Evolutionary conservation across 768 basidiomycete genomes (phyloP).

Genomic region (Russula earlei): DNA sequence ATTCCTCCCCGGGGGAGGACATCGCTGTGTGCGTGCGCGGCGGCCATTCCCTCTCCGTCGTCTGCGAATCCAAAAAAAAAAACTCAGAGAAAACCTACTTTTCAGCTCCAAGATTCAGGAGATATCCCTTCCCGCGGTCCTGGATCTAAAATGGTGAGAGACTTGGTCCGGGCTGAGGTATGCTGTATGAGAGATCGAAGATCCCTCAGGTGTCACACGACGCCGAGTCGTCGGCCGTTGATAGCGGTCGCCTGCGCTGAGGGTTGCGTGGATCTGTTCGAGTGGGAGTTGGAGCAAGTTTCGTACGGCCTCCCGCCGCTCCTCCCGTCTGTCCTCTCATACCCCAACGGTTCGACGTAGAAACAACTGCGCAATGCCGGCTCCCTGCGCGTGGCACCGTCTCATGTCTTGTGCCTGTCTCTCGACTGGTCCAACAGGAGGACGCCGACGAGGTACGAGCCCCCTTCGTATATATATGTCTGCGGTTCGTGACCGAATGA

Average conservation of each 20-base stretch:
- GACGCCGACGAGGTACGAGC: conserved; percentile 35
- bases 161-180: not conserved
- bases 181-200: not conserved
- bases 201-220: conserved; percentile 48
- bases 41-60: not conserved
- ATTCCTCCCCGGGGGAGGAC: conserved; percentile 18
- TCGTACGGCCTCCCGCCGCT: conserved; percentile 1
- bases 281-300: conserved; percentile 45
- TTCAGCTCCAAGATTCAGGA: conserved; percentile 51
- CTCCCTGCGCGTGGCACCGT: conserved; percentile 38
- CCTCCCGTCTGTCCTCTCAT: not conserved
- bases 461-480: not conserved
- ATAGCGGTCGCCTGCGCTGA: conserved; percentile 81
- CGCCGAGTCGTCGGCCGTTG: conserved; percentile 32
- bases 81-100: not conserved
- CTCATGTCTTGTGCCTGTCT: conserved; percentile 72
- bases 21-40: conserved; percentile 28
- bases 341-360: conserved; percentile 1
- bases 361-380: conserved; percentile 31
- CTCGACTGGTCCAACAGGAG: conserved; percentile 86
- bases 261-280: conserved; percentile 60
- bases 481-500: not conserved
- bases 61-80: not conserved
- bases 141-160: conserved; percentile 88
- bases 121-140: conserved; percentile 67